Base-by-base conservation (phyloP, 495 filamentous ascomycete species). In the Oidiodendron maius region DNA sequence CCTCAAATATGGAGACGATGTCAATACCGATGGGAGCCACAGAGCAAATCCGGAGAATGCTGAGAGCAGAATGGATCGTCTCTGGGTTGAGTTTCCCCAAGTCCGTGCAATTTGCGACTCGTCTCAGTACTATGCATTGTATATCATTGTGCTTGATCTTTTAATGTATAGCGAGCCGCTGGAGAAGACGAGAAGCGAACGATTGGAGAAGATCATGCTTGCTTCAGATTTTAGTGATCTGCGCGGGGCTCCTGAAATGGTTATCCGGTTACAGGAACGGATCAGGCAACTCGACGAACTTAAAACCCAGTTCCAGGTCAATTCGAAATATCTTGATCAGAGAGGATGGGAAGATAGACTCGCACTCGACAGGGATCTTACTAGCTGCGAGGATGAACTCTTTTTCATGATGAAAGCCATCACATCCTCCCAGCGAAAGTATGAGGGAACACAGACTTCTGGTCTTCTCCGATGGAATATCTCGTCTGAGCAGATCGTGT, bases 381-480 rank as follows among this genome's bases (percentile, higher is more conserved):
- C 86, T 15, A 80, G 76, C 40, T 96, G 86, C 60, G 94, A 97
- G 60, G 94, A 99, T 59, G 94, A 99, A 66, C 68, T 99, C 26
- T 99, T 99, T 71, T 99, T 99, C 70, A 85, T 97, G 76, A 96
- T 97, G 94, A 96, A 99, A 57, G 93, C 93, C 17, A 97, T 99
- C 64, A 99, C 91, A 1, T 91, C 91, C 2, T 90, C 90, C 8
- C 93, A 99, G 61, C 71, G 90, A 48, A 91, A 89, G 59, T 80
- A 80, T 38, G 87, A 94, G 46, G 89, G 87, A 51, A 77, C 76
- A 2, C 77, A 86, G 53, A 81, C 81, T 36, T 91, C 77, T 56
- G 90, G 90, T 10, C 65, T 95, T 1, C 59, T 97, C 43, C 82
- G 86, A 51, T 96, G 89, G 85, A 90, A 87, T 63, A 86, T 99